Evolutionary conservation across 495 filamentous ascomycete species (phyloP), one percentile per base, ranked within the genome.

Genomic region (Mytilinidion resinicola): DNA sequence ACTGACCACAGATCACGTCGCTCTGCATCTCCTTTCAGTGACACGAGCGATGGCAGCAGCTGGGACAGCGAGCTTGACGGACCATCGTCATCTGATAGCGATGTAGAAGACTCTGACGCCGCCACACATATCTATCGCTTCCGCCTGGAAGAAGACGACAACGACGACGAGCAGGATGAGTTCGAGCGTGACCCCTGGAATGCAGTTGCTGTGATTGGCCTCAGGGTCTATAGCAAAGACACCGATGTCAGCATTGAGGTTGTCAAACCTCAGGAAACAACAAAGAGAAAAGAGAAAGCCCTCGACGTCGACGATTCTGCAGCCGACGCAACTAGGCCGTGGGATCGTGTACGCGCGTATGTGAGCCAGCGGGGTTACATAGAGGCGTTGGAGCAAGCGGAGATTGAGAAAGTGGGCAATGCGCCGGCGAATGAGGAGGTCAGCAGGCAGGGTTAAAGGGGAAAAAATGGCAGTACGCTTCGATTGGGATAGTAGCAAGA

Each of bases 201-300:
- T 69, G 89, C 90, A 0, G 82, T 92, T 0, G 89, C 82, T 43
- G 87, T 91, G 1, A 81, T 93, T 0, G 89, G 90, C 0, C 66
- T 96, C 46, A 77, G 85, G 34, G 82, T 96, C 1, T 93, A 89
- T 69, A 83, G 74, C 21, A 78, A 82, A 65, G 81, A 83, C 57
- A 71, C 75, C 6, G 71, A 74, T 42, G 72, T 83, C 33, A 74
- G 70, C 19, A 71, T 85, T 25, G 73, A 84, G 62, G 80, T 83
- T 34, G 65, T 83, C 2, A 72, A 75, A 20, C 79, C 82, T 25
- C 75, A 77, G 43, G 77, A 77, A 25, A 74, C 77, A 51, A 68
- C 72, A 43, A 82, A 52, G 30, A 42, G 81, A 33, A 61, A 63
- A 9, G 75, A 77, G 58, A 74, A 72, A 20, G 70, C 68, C 17